A percentile compares a stretch with the other conserved stretches of the same genome.
Evolutionary conservation across 2,329 filamentous ascomycete species (phyloP).

Genomic region (Elsinoe necatrix): DNA sequence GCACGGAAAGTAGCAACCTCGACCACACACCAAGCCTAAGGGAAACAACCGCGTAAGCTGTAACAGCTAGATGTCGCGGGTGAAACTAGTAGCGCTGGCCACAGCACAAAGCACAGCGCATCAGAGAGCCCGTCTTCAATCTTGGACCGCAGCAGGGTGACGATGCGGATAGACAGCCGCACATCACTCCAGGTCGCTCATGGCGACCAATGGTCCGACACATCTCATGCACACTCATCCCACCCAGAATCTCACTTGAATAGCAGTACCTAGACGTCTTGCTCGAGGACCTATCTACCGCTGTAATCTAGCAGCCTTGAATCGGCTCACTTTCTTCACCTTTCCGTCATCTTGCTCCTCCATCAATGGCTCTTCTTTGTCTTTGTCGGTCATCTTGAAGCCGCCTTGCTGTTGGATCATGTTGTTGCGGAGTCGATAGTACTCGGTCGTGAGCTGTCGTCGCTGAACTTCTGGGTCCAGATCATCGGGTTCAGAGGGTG

Average conservation of each 20-base stretch:
- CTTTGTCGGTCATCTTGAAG: constrained; percentile 59
- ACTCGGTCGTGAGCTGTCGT: constrained; percentile 72
- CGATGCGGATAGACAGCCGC: constrained; percentile 2
- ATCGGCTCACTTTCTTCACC: constrained; percentile 33
- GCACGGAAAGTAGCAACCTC: no score
- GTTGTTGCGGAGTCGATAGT: constrained; percentile 71
- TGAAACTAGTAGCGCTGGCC: constrained; percentile 13
- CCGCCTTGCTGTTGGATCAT: constrained; percentile 78
- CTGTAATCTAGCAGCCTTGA: constrained; percentile 31
- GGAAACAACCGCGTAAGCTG: not conserved
- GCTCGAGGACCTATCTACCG: constrained; percentile 2
- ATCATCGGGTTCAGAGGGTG: constrained; percentile 33
- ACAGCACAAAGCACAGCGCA: constrained; percentile 1
- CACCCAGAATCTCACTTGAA: not conserved
- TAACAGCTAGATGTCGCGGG: not conserved
- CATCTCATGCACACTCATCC: not conserved
- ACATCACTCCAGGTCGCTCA: not conserved
- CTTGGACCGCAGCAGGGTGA: constrained; percentile 10
- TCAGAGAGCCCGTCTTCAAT: constrained; percentile 14
- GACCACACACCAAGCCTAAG: no score
- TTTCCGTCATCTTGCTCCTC: constrained; percentile 27
- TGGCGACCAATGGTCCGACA: not conserved
- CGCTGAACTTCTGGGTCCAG: constrained; percentile 65
- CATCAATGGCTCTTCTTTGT: constrained; percentile 53
- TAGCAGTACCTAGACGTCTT: not conserved